These are phyloP conservation scores for Pseudoperonospora humuli DNA, from an alignment of 352 stramenopile genomes.

Conservation along the genomic window DNA sequence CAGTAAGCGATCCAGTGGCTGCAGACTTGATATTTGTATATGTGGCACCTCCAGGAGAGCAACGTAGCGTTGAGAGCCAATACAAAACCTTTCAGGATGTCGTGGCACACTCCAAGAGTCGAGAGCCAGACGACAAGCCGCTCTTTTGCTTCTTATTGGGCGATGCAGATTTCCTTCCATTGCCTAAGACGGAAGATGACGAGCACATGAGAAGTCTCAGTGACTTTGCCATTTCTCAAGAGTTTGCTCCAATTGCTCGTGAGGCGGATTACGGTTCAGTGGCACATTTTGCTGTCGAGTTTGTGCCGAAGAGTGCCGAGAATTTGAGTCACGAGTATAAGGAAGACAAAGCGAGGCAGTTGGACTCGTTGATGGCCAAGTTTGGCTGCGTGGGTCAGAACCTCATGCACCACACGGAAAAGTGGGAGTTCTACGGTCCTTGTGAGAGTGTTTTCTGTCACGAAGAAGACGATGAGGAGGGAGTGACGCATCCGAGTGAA, in stretches of 20 bases:
- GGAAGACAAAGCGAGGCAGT: slow-evolving; percentile 26
- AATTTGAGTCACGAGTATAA: slow-evolving; percentile 24
- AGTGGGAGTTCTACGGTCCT: slow-evolving; percentile 70
- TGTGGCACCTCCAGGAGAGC: slow-evolving; percentile 42
- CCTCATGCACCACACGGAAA: slow-evolving; percentile 75
- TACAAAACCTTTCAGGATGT: slow-evolving; percentile 41
- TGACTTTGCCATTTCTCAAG: slow-evolving; percentile 73
- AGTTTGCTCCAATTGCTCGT: slow-evolving; percentile 43
- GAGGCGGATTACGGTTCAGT: slow-evolving; percentile 39
- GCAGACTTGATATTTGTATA: slow-evolving; percentile 60
- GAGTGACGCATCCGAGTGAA: slow-evolving; percentile 37
- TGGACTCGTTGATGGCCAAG: slow-evolving; percentile 55
- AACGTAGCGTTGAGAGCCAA: slow-evolving; percentile 23
- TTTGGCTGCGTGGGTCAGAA: slow-evolving; percentile 73
- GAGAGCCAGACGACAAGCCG: slow-evolving; percentile 27
- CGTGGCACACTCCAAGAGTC: slow-evolving; percentile 14
- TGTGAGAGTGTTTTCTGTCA: slow-evolving; percentile 32
- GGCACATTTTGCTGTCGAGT: slow-evolving; percentile 72
- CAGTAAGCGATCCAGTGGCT: slow-evolving; percentile 15
- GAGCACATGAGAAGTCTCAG: slow-evolving; percentile 57
- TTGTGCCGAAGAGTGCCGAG: slow-evolving; percentile 26
- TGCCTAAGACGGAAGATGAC: slow-evolving; percentile 35
- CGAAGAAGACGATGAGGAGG: slow-evolving; percentile 29
- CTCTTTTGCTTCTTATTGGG: slow-evolving; percentile 64
- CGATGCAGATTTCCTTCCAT: slow-evolving; percentile 56